Evolutionary conservation across 352 stramenopile species (phyloP).

Genomic region (Pythium phragmiticola): DNA sequence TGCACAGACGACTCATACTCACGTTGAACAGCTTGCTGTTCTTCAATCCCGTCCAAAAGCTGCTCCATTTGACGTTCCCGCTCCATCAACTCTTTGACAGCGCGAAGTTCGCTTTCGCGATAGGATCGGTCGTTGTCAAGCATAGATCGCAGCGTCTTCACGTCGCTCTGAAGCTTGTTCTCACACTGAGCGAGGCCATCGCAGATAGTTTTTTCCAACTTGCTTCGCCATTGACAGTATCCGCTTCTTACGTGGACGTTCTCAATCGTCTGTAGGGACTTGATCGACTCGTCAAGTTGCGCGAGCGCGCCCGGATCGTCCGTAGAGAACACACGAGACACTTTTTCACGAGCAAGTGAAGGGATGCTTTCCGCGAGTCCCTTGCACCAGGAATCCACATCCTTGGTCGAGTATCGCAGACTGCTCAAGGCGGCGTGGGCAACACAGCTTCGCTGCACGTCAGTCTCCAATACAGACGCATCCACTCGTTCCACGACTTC

Average conservation of each 20-base stretch:
- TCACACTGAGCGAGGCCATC: conserved; percentile 37
- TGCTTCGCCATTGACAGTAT: conserved; percentile 56
- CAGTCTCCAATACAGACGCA: neutral
- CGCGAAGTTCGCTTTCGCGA: conserved; percentile 48
- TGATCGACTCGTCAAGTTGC: conserved; percentile 39
- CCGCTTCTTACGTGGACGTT: conserved; percentile 49
- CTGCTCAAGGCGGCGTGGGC: conserved; percentile 39
- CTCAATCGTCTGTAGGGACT: conserved; percentile 47
- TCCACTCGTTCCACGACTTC: conserved; percentile 8
- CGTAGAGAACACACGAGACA: conserved; percentile 31
- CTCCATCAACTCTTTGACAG: conserved; percentile 69
- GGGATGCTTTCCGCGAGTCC: conserved; percentile 45
- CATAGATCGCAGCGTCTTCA: conserved; percentile 38
- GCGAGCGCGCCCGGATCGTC: conserved; percentile 46
- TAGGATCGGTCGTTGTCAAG: conserved; percentile 38
- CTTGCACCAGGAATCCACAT: conserved; percentile 49
- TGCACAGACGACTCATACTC: conserved; percentile 63
- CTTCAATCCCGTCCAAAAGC: conserved; percentile 75
- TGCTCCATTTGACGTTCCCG: conserved; percentile 67
- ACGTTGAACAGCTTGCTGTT: conserved; percentile 63
- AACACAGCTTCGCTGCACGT: conserved; percentile 16
- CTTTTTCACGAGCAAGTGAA: conserved; percentile 20
- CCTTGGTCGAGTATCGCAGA: conserved; percentile 42
- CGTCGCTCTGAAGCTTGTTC: conserved; percentile 43
- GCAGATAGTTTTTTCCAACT: conserved; percentile 54